These are phyloP conservation scores for Yamadazyma conglobata DNA, from an alignment of 1,139 yeast genomes.

Conservation along the genomic window DNA sequence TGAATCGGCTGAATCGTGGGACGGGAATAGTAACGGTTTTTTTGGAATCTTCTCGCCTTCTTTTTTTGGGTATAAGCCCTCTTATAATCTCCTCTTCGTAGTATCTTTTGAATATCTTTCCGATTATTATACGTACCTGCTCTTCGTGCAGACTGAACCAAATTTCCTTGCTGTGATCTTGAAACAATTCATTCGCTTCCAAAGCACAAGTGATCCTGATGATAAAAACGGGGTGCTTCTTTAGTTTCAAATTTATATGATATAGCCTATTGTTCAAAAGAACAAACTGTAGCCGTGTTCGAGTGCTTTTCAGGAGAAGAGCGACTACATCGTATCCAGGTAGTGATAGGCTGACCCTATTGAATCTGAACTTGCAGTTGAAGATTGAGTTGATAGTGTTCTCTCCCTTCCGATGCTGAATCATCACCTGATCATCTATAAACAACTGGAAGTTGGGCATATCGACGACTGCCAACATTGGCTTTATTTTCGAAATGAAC, in stretches of 20 bases:
- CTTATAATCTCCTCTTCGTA: constrained; percentile 5
- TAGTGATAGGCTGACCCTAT: constrained; percentile 19
- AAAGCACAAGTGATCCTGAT: constrained; percentile 29
- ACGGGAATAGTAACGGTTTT: neutral
- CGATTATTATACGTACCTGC: constrained; percentile 27
- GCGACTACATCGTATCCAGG: constrained; percentile 26
- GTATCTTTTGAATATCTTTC: constrained; percentile 25
- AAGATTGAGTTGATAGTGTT: constrained; percentile 8
- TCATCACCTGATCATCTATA: constrained; percentile 9
- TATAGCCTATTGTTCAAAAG: constrained; percentile 40
- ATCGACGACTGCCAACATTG: constrained; percentile 4
- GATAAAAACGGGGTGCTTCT: constrained; percentile 34
- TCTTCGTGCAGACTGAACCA: constrained; percentile 21
- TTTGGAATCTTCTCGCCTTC: neutral
- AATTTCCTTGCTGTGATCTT: constrained; percentile 38
- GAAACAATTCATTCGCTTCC: constrained; percentile 34
- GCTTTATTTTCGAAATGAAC: constrained; percentile 29
- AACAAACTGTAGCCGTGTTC: constrained; percentile 41
- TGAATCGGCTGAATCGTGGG: neutral
- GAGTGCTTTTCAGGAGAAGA: constrained; percentile 25
- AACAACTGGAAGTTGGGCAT: constrained; percentile 5
- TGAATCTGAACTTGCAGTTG: constrained; percentile 11
- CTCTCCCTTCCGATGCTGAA: constrained; percentile 1
- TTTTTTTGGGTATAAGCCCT: neutral
- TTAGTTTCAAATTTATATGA: constrained; percentile 16